These are phyloP conservation scores for Chrysochromulina tobinii DNA, from an alignment of 78 protist species.

Conservation along the genomic window DNA sequence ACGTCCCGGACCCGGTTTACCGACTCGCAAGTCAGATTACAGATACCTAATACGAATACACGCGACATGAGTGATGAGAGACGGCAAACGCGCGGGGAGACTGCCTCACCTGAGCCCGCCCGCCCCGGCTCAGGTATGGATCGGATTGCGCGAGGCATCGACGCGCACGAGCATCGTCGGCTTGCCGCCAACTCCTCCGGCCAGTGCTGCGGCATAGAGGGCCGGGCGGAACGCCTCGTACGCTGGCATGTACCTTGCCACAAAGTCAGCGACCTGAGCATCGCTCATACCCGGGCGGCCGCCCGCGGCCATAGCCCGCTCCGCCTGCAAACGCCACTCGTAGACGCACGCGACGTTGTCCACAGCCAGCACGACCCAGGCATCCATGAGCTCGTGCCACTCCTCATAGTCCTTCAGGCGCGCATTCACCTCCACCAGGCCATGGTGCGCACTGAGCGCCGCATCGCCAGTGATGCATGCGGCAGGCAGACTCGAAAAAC, in stretches of 20 bases:
- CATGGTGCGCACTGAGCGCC: not conserved
- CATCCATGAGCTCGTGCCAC: not conserved
- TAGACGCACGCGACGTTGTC: not conserved
- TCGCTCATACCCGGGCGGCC: not conserved
- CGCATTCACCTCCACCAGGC: not conserved
- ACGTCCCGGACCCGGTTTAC: too few relatives aligned
- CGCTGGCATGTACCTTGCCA: not conserved
- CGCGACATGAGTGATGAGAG: too few relatives aligned
- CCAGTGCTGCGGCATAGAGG: not conserved
- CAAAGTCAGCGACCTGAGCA: not conserved
- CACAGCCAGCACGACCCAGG: not conserved
- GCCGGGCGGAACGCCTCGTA: not conserved
- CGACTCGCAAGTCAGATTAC: too few relatives aligned
- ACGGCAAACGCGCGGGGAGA: too few relatives aligned
- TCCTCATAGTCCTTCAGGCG: not conserved
- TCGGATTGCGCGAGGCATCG: not conserved
- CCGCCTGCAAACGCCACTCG: not conserved
- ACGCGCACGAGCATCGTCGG: not conserved
- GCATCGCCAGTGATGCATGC: not conserved
- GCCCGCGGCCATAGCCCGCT: not conserved
- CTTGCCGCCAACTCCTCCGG: not conserved
- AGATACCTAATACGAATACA: too few relatives aligned
- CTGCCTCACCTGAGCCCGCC: too few relatives aligned
- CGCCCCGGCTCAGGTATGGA: too few relatives aligned
- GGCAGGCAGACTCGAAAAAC: not conserved